phyloP scores from a whole-genome alignment of 2,329 filamentous ascomycete species.

The Pseudogymnoascus sp. region DNA sequence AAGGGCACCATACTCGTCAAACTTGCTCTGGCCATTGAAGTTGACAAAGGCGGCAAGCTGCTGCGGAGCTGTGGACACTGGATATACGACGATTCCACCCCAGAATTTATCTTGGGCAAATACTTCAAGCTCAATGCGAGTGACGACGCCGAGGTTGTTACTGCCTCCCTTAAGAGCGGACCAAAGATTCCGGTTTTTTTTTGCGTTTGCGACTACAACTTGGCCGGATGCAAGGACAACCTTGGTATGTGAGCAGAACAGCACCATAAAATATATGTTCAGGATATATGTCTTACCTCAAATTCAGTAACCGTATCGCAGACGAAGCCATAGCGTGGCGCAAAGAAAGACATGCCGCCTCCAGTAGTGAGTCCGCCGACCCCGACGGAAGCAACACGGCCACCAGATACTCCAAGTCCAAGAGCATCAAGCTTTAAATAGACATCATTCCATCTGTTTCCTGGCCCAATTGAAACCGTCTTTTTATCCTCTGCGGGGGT shows the following conservation, averaged over 20 bases:
- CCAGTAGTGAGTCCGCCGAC: slow-evolving; percentile 33
- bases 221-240: slow-evolving; percentile 12
- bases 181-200: slow-evolving; percentile 36
- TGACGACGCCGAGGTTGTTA: slow-evolving; percentile 48
- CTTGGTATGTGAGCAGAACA: slow-evolving; percentile 9
- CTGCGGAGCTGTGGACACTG: slow-evolving; percentile 7
- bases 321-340: slow-evolving; percentile 12
- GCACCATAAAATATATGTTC: not conserved
- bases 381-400: slow-evolving; percentile 30
- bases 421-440: slow-evolving; percentile 29
- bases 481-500: slow-evolving; percentile 21
- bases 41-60: slow-evolving; percentile 5
- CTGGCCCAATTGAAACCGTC: slow-evolving; percentile 29
- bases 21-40: not conserved
- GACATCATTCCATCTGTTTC: slow-evolving; percentile 32
- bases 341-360: slow-evolving; percentile 18
- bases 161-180: slow-evolving; percentile 46
- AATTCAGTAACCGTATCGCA: slow-evolving; percentile 3
- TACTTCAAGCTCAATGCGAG: slow-evolving; percentile 33
- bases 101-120: slow-evolving; percentile 11
- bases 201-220: slow-evolving; percentile 14
- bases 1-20: slow-evolving; percentile 10
- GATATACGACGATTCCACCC: slow-evolving; percentile 10
- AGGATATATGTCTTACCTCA: not conserved
- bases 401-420: slow-evolving; percentile 30